A percentile compares a stretch with the other conserved stretches of the same genome.
Conservation (phyloP, 768 basidiomycete genomes). For the Amanita brunnescens region DNA sequence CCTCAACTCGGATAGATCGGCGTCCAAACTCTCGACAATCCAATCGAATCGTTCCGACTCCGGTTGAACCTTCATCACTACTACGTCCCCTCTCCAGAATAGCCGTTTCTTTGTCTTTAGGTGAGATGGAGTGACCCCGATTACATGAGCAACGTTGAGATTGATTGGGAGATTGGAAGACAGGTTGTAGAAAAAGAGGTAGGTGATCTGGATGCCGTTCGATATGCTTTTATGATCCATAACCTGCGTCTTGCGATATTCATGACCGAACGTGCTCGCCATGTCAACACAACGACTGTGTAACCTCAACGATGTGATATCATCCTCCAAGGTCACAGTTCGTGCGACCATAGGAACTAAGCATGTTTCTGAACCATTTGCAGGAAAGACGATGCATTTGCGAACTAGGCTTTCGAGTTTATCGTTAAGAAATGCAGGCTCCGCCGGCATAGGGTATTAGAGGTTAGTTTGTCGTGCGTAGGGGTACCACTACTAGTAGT, state of each 20-base stretch:
- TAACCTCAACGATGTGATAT: background rate
- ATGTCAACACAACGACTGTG: constrained; percentile 12
- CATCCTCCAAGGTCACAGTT: constrained; percentile 2
- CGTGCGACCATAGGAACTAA: constrained; percentile 9
- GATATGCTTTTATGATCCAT: background rate
- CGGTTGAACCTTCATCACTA: constrained; percentile 10
- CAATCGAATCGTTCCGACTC: background rate
- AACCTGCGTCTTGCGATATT: constrained; percentile 12
- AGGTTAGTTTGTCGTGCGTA: too few relatives aligned
- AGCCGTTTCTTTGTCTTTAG: constrained; percentile 9
- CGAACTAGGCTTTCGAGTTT: constrained; percentile 10
- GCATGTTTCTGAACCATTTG: background rate
- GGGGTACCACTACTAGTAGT: too few relatives aligned
- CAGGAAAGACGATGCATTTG: constrained; percentile 12
- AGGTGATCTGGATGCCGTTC: background rate
- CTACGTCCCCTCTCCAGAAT: constrained; percentile 15
- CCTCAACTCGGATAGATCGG: constrained; percentile 6
- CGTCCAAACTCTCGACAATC: constrained; percentile 9
- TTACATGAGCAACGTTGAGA: constrained; percentile 9
- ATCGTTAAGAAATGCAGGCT: constrained; percentile 8
- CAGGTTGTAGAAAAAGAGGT: constrained; percentile 10
- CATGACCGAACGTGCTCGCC: constrained; percentile 8
- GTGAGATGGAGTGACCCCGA: constrained; percentile 6
- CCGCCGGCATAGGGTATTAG: constrained; percentile 11
- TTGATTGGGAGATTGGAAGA: constrained; percentile 13